phyloP scores from a whole-genome alignment of 768 basidiomycete species.

The Phaeotremella fagi region DNA sequence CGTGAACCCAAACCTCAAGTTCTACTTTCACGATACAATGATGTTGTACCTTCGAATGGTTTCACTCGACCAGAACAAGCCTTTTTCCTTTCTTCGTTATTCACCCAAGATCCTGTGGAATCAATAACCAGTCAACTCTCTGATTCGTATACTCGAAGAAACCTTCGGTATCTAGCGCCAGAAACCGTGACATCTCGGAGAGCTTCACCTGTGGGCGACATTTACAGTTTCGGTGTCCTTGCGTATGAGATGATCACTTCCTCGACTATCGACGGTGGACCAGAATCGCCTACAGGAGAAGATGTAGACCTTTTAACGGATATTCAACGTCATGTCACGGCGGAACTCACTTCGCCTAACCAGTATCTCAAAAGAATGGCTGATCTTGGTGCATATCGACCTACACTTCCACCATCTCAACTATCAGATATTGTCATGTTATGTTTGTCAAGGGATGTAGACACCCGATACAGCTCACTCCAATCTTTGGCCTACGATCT shows the following conservation, averaged over 20 bases:
- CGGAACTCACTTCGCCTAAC: slow-evolving; percentile 7
- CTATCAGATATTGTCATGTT: slow-evolving; percentile 34
- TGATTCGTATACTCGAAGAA: slow-evolving; percentile 8
- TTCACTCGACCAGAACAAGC: slow-evolving; percentile 1
- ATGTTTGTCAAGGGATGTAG: slow-evolving; percentile 25
- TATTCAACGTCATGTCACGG: slow-evolving; percentile 31
- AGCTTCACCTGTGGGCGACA: slow-evolving; percentile 15
- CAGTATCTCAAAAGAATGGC: slow-evolving; percentile 6
- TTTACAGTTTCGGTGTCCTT: slow-evolving; percentile 37
- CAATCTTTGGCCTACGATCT: slow-evolving; percentile 36
- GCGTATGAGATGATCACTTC: slow-evolving; percentile 38
- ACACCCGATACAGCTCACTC: slow-evolving; percentile 35
- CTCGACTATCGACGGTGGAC: slow-evolving; percentile 18
- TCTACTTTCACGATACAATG: neutral
- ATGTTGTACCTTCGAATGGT: slow-evolving; percentile 1
- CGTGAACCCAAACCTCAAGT: neutral
- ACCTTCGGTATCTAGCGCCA: slow-evolving; percentile 34
- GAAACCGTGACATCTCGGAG: slow-evolving; percentile 14
- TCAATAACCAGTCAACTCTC: neutral
- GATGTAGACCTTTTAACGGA: slow-evolving; percentile 30
- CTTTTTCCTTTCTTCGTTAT: slow-evolving; percentile 5
- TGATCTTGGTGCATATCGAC: slow-evolving; percentile 1
- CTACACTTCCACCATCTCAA: slow-evolving; percentile 11
- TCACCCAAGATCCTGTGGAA: slow-evolving; percentile 10
- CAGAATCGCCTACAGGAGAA: slow-evolving; percentile 5